Conservation (phyloP, 108 stramenopile genomes). For the Cyclotella cryptica region DNA sequence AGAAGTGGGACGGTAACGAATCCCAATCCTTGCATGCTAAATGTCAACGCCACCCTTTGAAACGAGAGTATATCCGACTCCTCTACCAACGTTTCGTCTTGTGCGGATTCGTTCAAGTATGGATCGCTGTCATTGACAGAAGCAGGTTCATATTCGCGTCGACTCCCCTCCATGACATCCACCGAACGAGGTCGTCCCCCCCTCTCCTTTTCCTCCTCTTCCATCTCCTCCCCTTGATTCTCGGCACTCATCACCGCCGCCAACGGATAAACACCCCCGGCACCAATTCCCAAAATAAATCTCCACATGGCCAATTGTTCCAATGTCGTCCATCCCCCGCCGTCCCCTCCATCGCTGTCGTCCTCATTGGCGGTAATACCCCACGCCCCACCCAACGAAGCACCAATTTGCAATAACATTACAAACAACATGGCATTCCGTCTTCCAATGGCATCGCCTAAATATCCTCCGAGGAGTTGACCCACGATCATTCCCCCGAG, state of each 20-base stretch:
- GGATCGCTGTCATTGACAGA: background rate
- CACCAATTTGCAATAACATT: slow-evolving; percentile 81
- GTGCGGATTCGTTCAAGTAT: background rate
- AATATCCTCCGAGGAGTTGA: slow-evolving; percentile 80
- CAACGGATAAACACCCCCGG: slow-evolving; percentile 77
- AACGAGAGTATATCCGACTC: slow-evolving; percentile 28
- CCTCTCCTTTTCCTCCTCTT: slow-evolving; percentile 2
- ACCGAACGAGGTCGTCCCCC: background rate
- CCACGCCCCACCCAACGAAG: slow-evolving; percentile 65
- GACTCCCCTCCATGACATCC: background rate
- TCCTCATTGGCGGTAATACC: slow-evolving; percentile 5
- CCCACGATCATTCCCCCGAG: slow-evolving; percentile 90
- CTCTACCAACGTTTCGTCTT: too few relatives aligned
- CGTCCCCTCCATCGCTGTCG: background rate
- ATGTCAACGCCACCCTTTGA: slow-evolving; percentile 62
- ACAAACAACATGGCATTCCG: slow-evolving; percentile 71
- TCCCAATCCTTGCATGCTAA: slow-evolving; percentile 70
- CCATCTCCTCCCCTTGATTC: slow-evolving; percentile 20
- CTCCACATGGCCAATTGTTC: slow-evolving; percentile 63
- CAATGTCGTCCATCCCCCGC: slow-evolving; percentile 20
- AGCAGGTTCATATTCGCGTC: slow-evolving; percentile 20
- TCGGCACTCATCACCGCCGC: slow-evolving; percentile 72
- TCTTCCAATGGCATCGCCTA: slow-evolving; percentile 82
- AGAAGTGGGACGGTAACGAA: slow-evolving; percentile 60
- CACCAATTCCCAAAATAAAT: slow-evolving; percentile 69